Conservation (phyloP, 2,329 filamentous ascomycete species). For the Cyphellophora attinorum region DNA sequence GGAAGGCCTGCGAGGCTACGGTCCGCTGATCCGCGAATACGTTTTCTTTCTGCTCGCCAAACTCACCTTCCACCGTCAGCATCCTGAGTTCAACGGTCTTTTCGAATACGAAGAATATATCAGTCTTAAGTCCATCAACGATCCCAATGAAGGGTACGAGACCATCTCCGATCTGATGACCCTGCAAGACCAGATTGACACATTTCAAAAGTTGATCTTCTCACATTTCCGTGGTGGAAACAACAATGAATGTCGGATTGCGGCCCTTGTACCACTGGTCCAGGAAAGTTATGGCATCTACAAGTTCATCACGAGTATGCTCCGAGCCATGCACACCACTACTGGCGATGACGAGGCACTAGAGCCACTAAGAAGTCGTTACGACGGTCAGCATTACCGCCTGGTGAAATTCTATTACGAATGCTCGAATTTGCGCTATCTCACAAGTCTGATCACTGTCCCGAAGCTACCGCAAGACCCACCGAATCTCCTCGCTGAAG, state of each 20-base stretch:
- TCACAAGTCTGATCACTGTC: constrained; percentile 91
- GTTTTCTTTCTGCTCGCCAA: constrained; percentile 92
- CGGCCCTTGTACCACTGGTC: constrained; percentile 82
- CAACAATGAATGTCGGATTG: constrained; percentile 95
- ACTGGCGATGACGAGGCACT: constrained; percentile 91
- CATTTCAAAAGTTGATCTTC: constrained; percentile 97
- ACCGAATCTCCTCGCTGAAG: constrained; percentile 77
- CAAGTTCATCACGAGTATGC: constrained; percentile 99
- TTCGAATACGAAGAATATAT: constrained; percentile 99
- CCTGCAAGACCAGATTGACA: constrained; percentile 94
- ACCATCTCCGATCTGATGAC: constrained; percentile 95
- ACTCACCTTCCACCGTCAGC: constrained; percentile 89
- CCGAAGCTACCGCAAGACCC: constrained; percentile 92
- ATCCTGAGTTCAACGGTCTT: constrained; percentile 93
- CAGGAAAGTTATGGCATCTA: constrained; percentile 99
- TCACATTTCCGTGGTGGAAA: constrained; percentile 85
- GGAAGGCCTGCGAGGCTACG: constrained; percentile 79
- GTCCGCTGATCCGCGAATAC: constrained; percentile 88
- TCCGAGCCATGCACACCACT: constrained; percentile 92
- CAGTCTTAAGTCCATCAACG: constrained; percentile 93
- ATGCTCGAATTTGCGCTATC: constrained; percentile 92
- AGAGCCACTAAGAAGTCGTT: constrained; percentile 75
- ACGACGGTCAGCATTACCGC: constrained; percentile 92
- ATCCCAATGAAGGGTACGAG: constrained; percentile 94
- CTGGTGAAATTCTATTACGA: constrained; percentile 98